phyloP scores from a whole-genome alignment of 139 green algal genomes.

The Astrephomene gubernaculifera region DNA sequence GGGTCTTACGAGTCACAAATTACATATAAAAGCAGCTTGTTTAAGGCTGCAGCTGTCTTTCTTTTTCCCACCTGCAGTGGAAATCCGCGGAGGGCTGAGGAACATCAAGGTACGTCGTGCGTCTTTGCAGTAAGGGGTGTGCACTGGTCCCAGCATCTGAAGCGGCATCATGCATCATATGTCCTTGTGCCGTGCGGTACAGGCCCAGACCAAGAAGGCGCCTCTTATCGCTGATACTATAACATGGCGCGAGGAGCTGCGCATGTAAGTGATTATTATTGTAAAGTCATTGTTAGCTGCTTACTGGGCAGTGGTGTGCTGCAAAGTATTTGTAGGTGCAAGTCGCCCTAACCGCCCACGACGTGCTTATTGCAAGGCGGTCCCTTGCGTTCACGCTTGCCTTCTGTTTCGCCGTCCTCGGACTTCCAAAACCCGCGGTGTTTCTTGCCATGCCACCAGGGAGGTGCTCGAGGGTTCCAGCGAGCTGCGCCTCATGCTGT shows the following conservation, averaged over 20 bases:
- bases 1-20: neutral
- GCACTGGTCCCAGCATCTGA: neutral
- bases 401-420: too few species aligned
- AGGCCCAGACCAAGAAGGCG: slow-evolving; percentile 66
- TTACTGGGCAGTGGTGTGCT: too few species aligned
- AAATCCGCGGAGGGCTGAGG: slow-evolving; percentile 76
- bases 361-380: too few species aligned
- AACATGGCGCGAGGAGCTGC: slow-evolving; percentile 76
- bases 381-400: too few species aligned
- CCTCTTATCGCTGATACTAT: slow-evolving; percentile 60
- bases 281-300: too few species aligned
- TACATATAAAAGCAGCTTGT: neutral
- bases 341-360: too few species aligned
- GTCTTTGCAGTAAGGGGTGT: neutral
- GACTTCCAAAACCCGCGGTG: too few species aligned
- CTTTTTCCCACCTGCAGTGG: slow-evolving; percentile 67
- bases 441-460: too few species aligned
- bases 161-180: neutral
- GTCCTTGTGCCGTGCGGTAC: slow-evolving; percentile 14
- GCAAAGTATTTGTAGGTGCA: too few species aligned
- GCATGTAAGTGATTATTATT: slow-evolving; percentile 62
- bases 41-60: neutral
- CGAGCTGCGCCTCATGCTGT: slow-evolving; percentile 92
- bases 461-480: slow-evolving; percentile 83
- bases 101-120: slow-evolving; percentile 75